Evolutionary conservation across 78 protist genomes (phyloP).

Genomic region (Speleostelium caveatum): DNA sequence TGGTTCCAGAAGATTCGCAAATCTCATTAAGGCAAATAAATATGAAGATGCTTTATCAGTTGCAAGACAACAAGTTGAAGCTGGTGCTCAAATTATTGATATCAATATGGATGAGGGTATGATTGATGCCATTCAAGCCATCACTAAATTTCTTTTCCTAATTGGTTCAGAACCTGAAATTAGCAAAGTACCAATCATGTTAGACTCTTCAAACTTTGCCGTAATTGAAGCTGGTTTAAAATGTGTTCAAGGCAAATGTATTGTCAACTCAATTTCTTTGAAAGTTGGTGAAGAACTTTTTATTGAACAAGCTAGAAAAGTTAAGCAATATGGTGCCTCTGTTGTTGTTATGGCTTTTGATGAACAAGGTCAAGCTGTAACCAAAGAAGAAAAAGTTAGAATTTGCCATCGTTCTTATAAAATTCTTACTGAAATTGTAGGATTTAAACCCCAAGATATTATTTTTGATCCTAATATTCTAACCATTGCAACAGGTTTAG

Average conservation of each 20-base stretch:
- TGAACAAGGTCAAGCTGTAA: slow-evolving; percentile 98
- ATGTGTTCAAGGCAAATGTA: slow-evolving; percentile 97
- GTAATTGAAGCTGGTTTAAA: slow-evolving; percentile 95
- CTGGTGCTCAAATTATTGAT: slow-evolving; percentile 98
- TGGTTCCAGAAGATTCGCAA: slow-evolving; percentile 96
- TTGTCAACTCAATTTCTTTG: slow-evolving; percentile 96
- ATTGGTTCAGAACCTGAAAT: slow-evolving; percentile 97
- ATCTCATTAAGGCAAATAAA: slow-evolving; percentile 88
- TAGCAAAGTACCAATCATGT: slow-evolving; percentile 96
- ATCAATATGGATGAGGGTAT: slow-evolving; percentile 99
- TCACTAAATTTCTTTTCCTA: slow-evolving; percentile 91
- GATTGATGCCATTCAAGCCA: slow-evolving; percentile 95
- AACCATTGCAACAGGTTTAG: slow-evolving; percentile 98
- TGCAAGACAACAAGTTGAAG: slow-evolving; percentile 94
- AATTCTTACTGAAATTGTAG: slow-evolving; percentile 82
- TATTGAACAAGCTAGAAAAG: slow-evolving; percentile 87
- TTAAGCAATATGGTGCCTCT: slow-evolving; percentile 94
- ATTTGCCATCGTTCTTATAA: slow-evolving; percentile 97
- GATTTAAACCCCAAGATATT: slow-evolving; percentile 96
- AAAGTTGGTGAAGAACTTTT: slow-evolving; percentile 98
- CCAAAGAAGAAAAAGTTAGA: slow-evolving; percentile 86
- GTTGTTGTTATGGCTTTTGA: slow-evolving; percentile 99
- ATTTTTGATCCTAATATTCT: slow-evolving; percentile 99
- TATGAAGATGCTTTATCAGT: slow-evolving; percentile 93
- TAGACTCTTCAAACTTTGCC: slow-evolving; percentile 97